phyloP scores from a whole-genome alignment of 1,139 yeast genomes.

The Candida smagusa region DNA sequence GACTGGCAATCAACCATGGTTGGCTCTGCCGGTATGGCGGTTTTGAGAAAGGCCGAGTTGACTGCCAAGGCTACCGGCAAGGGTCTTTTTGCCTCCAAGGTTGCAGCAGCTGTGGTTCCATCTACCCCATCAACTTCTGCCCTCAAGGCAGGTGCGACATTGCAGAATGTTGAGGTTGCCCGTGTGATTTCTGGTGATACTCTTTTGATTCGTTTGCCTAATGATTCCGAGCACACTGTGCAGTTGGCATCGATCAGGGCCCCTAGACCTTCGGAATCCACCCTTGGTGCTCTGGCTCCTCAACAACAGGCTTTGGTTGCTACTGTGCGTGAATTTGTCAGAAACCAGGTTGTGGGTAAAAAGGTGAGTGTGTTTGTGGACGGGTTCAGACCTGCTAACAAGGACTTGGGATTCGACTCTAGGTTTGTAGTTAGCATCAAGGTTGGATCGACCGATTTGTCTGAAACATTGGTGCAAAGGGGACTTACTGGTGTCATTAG shows the following conservation, averaged over 20 bases:
- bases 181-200: slow-evolving; percentile 72
- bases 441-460: slow-evolving; percentile 50
- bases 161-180: slow-evolving; percentile 53
- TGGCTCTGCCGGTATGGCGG: slow-evolving; percentile 63
- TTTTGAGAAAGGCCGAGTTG: slow-evolving; percentile 63
- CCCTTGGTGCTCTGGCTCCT: slow-evolving; percentile 40
- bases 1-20: slow-evolving; percentile 81
- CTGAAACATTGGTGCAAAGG: slow-evolving; percentile 56
- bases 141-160: slow-evolving; percentile 44
- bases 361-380: slow-evolving; percentile 55
- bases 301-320: slow-evolving; percentile 51
- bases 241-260: slow-evolving; percentile 73
- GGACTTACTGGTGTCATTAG: slow-evolving; percentile 80
- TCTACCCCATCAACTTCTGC: slow-evolving; percentile 16
- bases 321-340: slow-evolving; percentile 69
- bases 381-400: slow-evolving; percentile 61
- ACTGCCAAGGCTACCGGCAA: slow-evolving; percentile 60
- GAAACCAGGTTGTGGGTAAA: slow-evolving; percentile 69
- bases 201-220: slow-evolving; percentile 45
- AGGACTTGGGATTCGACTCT: slow-evolving; percentile 56
- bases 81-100: slow-evolving; percentile 56
- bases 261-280: slow-evolving; percentile 63
- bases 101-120: slow-evolving; percentile 16
- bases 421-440: slow-evolving; percentile 60
- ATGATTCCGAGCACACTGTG: slow-evolving; percentile 54